These are phyloP conservation scores for Spirogloea muscicola DNA, from an alignment of 139 green algal species.

Conservation along the genomic window DNA sequence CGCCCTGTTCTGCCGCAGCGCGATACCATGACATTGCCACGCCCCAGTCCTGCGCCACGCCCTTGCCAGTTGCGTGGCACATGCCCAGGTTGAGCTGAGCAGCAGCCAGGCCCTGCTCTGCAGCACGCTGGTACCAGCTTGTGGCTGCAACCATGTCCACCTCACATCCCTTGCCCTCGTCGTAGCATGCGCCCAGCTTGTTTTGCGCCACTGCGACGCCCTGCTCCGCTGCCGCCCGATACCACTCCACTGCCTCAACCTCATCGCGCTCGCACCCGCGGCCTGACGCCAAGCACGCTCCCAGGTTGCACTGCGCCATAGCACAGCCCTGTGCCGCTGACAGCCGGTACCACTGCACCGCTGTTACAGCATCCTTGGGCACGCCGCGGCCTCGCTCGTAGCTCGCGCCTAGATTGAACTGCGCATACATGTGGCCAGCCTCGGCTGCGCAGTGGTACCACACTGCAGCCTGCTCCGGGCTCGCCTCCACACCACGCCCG, in stretches of 20 bases:
- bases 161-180: conserved; percentile 4
- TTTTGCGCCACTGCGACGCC: conserved; percentile 10
- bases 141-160: conserved; percentile 13
- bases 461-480: conserved; percentile 1
- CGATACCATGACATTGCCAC: conserved; percentile 25
- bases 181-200: conserved; percentile 25
- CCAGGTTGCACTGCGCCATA: conserved; percentile 16
- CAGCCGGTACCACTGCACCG: conserved; percentile 1
- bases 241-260: conserved; percentile 20
- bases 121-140: conserved; percentile 16
- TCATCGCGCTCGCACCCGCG: conserved; percentile 6
- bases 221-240: conserved; percentile 21
- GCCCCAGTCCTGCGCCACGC: background rate
- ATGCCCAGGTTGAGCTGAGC: conserved; percentile 10
- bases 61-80: background rate
- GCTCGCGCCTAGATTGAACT: conserved; percentile 14
- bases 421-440: conserved; percentile 3
- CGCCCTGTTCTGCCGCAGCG: conserved; percentile 35
- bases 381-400: conserved; percentile 33
- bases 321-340: background rate
- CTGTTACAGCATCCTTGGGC: background rate
- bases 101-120: conserved; percentile 2
- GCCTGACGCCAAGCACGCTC: conserved; percentile 11
- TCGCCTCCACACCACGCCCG: background rate
- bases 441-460: conserved; percentile 27